These are phyloP conservation scores for Phlyctochytrium arcticum DNA, from an alignment of 192 early-diverging fungal genomes.

Conservation along the genomic window DNA sequence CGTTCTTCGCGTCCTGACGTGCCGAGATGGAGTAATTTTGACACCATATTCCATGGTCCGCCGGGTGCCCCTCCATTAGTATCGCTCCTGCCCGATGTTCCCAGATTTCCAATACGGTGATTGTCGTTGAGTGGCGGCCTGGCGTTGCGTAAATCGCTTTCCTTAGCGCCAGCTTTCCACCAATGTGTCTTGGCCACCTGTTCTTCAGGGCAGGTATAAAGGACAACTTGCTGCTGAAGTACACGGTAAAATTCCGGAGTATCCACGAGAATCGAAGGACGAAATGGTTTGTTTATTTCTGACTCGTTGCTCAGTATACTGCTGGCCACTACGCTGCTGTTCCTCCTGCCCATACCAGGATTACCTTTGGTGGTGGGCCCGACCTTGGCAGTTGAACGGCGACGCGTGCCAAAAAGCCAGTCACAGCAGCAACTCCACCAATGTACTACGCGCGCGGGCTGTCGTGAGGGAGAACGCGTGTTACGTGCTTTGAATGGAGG, in stretches of 20 bases:
- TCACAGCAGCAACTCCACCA: too few species aligned
- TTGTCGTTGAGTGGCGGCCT: neutral
- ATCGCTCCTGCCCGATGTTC: constrained; percentile 3
- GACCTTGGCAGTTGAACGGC: neutral
- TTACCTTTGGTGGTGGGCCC: neutral
- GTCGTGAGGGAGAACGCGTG: neutral
- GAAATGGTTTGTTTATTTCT: neutral
- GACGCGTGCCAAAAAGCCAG: too few species aligned
- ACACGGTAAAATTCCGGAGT: neutral
- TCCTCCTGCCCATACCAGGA: too few species aligned
- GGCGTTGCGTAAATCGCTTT: neutral
- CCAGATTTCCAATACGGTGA: too few species aligned
- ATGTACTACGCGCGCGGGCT: neutral
- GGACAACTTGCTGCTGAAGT: constrained; percentile 14
- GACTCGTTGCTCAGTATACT: too few species aligned
- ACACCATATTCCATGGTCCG: neutral
- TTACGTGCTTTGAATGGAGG: too few species aligned
- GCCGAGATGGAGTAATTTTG: neutral
- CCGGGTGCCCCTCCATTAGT: too few species aligned
- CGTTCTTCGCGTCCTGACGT: neutral
- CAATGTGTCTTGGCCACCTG: constrained; percentile 28
- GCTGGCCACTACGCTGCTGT: too few species aligned
- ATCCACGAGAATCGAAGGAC: neutral
- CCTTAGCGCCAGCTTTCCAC: constrained; percentile 21
- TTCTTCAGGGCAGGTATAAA: constrained; percentile 39